Percentiles rank a stretch among this genome's conserved stretches.
These are phyloP conservation scores for Sugiyamaella chiloensis DNA, from an alignment of 805 yeast genomes.

Conservation along the genomic window DNA sequence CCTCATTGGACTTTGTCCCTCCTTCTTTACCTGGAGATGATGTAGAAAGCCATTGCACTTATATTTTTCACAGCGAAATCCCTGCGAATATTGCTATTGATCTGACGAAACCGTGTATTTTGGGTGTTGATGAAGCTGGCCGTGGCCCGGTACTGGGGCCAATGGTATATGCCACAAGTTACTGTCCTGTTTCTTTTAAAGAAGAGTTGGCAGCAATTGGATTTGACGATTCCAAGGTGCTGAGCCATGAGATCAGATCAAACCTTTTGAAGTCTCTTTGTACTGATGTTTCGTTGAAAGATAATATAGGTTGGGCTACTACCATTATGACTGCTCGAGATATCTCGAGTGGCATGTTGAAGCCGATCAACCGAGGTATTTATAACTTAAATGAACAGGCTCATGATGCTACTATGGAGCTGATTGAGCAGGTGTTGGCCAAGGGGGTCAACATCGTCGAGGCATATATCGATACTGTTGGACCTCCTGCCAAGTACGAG, in stretches of 20 bases:
- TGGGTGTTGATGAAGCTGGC: constrained; percentile 99
- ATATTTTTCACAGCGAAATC: constrained; percentile 22
- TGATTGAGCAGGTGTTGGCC: constrained; percentile 63
- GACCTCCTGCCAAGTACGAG: constrained; percentile 86
- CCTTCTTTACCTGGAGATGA: constrained; percentile 23
- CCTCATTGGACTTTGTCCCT: constrained; percentile 18
- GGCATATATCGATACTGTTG: constrained; percentile 92
- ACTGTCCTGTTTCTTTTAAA: constrained; percentile 56
- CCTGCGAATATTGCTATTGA: constrained; percentile 12
- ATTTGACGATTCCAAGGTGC: constrained; percentile 89
- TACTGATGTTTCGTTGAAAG: constrained; percentile 41
- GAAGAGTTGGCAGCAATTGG: constrained; percentile 57
- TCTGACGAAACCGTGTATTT: constrained; percentile 31
- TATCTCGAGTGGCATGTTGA: constrained; percentile 84
- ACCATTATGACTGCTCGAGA: constrained; percentile 82
- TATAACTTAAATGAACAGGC: constrained; percentile 93
- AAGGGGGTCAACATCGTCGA: constrained; percentile 63
- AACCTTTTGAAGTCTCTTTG: constrained; percentile 60
- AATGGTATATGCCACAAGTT: constrained; percentile 92
- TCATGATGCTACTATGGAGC: constrained; percentile 83
- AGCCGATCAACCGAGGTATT: constrained; percentile 48
- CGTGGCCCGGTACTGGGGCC: constrained; percentile 98
- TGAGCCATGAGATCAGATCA: constrained; percentile 69
- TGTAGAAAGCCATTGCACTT: constrained; percentile 18
- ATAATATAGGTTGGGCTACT: constrained; percentile 83